These are phyloP conservation scores for Mycena olivaceomarginata DNA, from an alignment of 768 basidiomycete species.

Conservation along the genomic window DNA sequence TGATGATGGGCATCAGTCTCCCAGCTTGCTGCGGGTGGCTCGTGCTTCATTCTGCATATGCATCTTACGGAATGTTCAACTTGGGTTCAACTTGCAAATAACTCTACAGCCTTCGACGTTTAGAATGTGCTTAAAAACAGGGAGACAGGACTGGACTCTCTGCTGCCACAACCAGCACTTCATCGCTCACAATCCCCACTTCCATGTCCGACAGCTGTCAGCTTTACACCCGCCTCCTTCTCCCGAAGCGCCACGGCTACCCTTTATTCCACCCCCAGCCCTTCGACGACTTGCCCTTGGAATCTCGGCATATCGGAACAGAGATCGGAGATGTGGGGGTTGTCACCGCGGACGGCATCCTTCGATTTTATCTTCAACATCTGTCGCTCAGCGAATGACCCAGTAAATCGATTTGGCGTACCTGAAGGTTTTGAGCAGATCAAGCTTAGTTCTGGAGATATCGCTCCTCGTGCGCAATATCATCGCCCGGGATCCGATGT, in stretches of 20 bases:
- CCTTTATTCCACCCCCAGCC: background rate
- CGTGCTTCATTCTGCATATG: too few relatives aligned
- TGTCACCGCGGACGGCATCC: background rate
- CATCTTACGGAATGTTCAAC: too few relatives aligned
- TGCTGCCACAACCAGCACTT: too few relatives aligned
- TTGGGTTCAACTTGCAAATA: too few relatives aligned
- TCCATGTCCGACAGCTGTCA: constrained; percentile 48
- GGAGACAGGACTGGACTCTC: too few relatives aligned
- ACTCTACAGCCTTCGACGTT: too few relatives aligned
- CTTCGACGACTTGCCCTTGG: background rate
- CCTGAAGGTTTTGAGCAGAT: background rate
- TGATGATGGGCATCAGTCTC: too few relatives aligned
- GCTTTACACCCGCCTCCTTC: constrained; percentile 50
- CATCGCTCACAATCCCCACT: too few relatives aligned
- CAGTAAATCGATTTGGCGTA: background rate
- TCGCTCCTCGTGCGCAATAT: background rate
- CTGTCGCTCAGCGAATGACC: background rate
- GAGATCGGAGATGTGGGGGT: background rate
- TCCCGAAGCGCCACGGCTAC: background rate
- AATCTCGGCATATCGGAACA: background rate
- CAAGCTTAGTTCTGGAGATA: background rate
- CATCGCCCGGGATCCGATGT: background rate
- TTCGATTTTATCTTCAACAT: background rate
- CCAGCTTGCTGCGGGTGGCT: too few relatives aligned
- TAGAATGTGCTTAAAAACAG: too few relatives aligned